These are phyloP conservation scores for Drechslerella dactyloides DNA, from an alignment of 2,329 filamentous ascomycete genomes.

Conservation along the genomic window DNA sequence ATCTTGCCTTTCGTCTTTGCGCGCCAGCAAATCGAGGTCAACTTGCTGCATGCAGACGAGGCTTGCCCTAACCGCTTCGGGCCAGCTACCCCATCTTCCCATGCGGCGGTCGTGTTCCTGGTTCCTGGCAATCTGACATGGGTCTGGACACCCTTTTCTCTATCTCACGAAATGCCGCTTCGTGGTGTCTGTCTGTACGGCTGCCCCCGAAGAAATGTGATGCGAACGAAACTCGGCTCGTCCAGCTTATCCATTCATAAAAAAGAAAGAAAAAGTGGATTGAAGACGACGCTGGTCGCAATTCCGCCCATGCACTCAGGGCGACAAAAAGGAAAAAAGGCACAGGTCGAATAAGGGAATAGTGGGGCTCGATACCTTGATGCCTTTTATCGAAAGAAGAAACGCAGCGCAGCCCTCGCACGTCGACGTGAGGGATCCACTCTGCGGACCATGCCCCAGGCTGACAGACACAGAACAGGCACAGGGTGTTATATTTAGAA, in stretches of 20 bases:
- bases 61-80: slow-evolving; percentile 47
- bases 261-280: no score
- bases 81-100: slow-evolving; percentile 35
- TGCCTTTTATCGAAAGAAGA: neutral
- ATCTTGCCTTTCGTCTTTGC: slow-evolving; percentile 35
- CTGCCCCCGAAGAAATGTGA: no score
- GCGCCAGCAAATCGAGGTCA: slow-evolving; percentile 39
- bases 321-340: no score
- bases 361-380: no score
- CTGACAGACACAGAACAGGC: neutral
- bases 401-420: neutral
- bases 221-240: no score
- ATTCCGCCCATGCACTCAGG: neutral
- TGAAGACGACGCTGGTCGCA: neutral
- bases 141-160: slow-evolving; percentile 42
- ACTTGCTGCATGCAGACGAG: slow-evolving; percentile 39
- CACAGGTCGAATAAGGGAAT: neutral
- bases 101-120: slow-evolving; percentile 46
- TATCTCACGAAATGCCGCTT: slow-evolving; percentile 34
- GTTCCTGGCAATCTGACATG: slow-evolving; percentile 51
- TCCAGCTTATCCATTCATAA: no score
- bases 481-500: slow-evolving; percentile 47
- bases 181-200: no score
- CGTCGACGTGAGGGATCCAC: slow-evolving; percentile 1
- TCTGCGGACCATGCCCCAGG: slow-evolving; percentile 20